Evolutionary conservation across 768 basidiomycete genomes (phyloP), one percentile per base, ranked within the genome.

Genomic region (Trametes sanguinea): DNA sequence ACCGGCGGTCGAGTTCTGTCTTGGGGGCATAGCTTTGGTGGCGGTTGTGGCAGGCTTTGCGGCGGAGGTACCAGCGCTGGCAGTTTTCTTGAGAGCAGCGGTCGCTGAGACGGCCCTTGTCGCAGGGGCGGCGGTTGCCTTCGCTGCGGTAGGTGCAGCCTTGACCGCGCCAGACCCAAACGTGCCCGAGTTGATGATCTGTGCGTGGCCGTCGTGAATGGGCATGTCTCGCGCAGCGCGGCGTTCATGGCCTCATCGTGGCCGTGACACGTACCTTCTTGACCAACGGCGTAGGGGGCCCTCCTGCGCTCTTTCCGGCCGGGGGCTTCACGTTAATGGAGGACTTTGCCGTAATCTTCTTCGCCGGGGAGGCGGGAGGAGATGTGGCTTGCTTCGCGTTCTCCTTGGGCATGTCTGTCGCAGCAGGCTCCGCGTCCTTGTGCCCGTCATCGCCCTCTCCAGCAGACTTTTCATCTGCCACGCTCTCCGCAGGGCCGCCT

Each of bases 181-280:
- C 64, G 87, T 87, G 63, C 86, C 85, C 60, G 86, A 82, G 73
- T 76, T 85, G 67, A 86, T 76, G 60, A 87, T 81, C 89, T 90
- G 70, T 47, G 47, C 54, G 13, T 42, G 65, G 65, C 37, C 54
- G 45, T 50, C 27, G 40, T 53, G 39, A 50, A 54, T 52, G 52
- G 51, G 57, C 53, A 46, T 59, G 63, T 30, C 10, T 37, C 39
- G 39, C 44, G 42, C 46, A 51, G n/a, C 48, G 48, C 50, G 32
- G 40, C 27, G 8, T 17, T 32, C 39, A 43, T 48, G 45, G 17
- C 32, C 10, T 22, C 4, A 17, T 13, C 48, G 37, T 61, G 64
- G 64, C 64, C 47, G 58, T 54, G 55, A 58, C 29, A 75, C 78
- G 60, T 64, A 87, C 91, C 83, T 88, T 91, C 78, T 89, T 92